A percentile compares a stretch with the other conserved stretches of the same genome.
Conservation (phyloP, 1,139 yeast species). For the Tardiomyces blankii region DNA sequence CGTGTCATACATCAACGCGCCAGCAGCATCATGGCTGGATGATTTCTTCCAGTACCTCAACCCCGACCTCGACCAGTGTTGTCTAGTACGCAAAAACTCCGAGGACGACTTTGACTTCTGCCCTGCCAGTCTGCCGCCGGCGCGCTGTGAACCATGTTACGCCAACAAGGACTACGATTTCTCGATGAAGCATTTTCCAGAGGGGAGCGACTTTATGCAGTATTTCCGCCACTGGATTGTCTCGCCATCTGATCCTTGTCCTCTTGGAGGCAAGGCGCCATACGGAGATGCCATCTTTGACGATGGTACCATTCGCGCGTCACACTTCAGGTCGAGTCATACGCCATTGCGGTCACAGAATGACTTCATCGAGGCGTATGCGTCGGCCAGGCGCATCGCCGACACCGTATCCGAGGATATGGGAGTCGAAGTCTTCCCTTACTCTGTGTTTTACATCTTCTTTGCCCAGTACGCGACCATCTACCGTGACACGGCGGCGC, state of each 20-base stretch:
- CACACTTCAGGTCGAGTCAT: conserved; percentile 75
- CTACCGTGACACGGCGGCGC: conserved; percentile 40
- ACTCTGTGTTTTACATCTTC: conserved; percentile 84
- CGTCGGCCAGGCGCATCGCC: conserved; percentile 60
- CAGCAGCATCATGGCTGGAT: conserved; percentile 87
- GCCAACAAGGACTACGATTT: conserved; percentile 53
- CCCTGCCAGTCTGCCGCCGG: conserved; percentile 27
- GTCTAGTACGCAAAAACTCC: conserved; percentile 41
- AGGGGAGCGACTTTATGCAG: conserved; percentile 58
- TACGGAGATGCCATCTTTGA: conserved; percentile 49
- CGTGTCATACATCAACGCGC: conserved; percentile 60
- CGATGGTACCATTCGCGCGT: conserved; percentile 37
- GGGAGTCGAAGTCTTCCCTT: conserved; percentile 65
- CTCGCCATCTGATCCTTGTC: conserved; percentile 82
- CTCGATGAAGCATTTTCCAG: conserved; percentile 78
- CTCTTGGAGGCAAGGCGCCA: conserved; percentile 93
- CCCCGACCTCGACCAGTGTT: conserved; percentile 80
- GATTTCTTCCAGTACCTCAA: conserved; percentile 81
- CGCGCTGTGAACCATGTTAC: conserved; percentile 67
- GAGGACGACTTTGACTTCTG: conserved; percentile 42
- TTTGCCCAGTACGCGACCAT: conserved; percentile 79
- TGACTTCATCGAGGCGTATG: conserved; percentile 75
- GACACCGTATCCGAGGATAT: conserved; percentile 39
- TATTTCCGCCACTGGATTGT: conserved; percentile 76
- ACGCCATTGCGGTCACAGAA: conserved; percentile 67